Evolutionary conservation across 2,329 filamentous ascomycete genomes (phyloP).

Genomic region (Ceratocystis harringtonii): DNA sequence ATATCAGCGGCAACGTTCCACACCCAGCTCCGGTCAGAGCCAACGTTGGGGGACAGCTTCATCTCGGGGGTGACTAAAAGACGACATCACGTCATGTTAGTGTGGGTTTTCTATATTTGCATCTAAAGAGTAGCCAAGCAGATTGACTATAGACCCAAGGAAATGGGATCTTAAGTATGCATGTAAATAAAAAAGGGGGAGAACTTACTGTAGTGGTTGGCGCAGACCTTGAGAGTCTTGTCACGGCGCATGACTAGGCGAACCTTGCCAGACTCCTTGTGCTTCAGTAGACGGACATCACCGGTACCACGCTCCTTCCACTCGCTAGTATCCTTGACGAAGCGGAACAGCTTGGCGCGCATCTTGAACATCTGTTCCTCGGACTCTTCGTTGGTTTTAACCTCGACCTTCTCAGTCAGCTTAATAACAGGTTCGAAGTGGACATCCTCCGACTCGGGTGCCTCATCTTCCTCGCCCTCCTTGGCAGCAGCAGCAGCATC

Average conservation of each 20-base stretch:
- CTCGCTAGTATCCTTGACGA: conserved; percentile 77
- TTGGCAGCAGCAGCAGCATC: conserved; percentile 42
- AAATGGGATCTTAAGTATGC: no score
- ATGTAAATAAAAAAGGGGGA: no score
- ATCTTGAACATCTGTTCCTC: conserved; percentile 99
- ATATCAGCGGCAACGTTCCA: conserved; percentile 98
- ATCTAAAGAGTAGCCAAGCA: no score
- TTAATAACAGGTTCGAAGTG: conserved; percentile 95
- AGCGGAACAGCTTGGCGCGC: conserved; percentile 99
- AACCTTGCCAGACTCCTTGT: conserved; percentile 97
- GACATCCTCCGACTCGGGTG: conserved; percentile 77
- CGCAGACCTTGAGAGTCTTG: conserved; percentile 99
- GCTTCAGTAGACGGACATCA: conserved; percentile 90
- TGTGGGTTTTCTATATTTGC: background rate
- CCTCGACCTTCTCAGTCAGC: conserved; percentile 91
- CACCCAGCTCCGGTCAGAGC: conserved; percentile 96
- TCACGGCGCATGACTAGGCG: conserved; percentile 96
- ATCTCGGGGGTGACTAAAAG: conserved; percentile 80
- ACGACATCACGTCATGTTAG: background rate
- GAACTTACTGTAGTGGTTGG: conserved; percentile 91
- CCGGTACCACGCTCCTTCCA: conserved; percentile 99
- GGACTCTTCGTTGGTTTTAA: conserved; percentile 94
- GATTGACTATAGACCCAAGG: no score
- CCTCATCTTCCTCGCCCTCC: conserved; percentile 51
- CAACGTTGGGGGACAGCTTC: conserved; percentile 96